A percentile compares a stretch with the other conserved stretches of the same genome.
Evolutionary conservation across 139 green algal species (phyloP).

Genomic region (Tetraselmis striata): DNA sequence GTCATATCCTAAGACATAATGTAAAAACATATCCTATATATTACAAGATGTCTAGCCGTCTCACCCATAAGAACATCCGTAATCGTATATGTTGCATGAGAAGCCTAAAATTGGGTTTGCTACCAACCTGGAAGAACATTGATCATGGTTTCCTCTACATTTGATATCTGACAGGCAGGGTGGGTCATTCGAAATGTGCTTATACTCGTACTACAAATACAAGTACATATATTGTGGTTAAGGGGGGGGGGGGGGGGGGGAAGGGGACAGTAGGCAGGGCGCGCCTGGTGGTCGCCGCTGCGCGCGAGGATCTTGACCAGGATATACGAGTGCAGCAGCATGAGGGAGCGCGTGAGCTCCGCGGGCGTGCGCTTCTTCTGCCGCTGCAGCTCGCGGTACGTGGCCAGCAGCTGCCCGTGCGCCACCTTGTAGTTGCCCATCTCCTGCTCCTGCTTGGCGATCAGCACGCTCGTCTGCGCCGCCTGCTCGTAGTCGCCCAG

Average conservation of each 20-base stretch:
- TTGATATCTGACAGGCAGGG: too few species aligned
- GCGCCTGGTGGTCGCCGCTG: constrained; percentile 46
- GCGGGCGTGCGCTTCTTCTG: constrained; percentile 26
- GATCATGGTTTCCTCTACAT: too few species aligned
- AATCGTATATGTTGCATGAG: too few species aligned
- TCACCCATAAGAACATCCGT: too few species aligned
- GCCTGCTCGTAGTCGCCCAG: constrained; percentile 57
- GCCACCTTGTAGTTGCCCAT: constrained; percentile 76
- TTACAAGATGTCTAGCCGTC: too few species aligned
- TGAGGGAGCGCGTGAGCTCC: constrained; percentile 47
- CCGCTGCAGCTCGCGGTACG: constrained; percentile 42
- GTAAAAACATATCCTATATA: too few species aligned
- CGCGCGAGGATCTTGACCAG: constrained; percentile 69
- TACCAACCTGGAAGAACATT: too few species aligned
- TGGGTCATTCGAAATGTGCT: too few species aligned
- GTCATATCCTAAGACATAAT: too few species aligned
- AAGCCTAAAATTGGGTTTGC: too few species aligned
- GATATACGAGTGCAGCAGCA: constrained; percentile 64
- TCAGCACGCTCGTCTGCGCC: constrained; percentile 35
- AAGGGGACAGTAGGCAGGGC: not conserved
- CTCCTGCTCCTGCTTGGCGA: constrained; percentile 48
- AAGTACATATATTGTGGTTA: not conserved
- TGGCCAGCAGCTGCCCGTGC: constrained; percentile 62
- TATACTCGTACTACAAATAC: too few species aligned
- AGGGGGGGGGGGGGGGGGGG: too few species aligned